phyloP scores from a whole-genome alignment of 441 rosid genomes.

The Populus hybrid region DNA sequence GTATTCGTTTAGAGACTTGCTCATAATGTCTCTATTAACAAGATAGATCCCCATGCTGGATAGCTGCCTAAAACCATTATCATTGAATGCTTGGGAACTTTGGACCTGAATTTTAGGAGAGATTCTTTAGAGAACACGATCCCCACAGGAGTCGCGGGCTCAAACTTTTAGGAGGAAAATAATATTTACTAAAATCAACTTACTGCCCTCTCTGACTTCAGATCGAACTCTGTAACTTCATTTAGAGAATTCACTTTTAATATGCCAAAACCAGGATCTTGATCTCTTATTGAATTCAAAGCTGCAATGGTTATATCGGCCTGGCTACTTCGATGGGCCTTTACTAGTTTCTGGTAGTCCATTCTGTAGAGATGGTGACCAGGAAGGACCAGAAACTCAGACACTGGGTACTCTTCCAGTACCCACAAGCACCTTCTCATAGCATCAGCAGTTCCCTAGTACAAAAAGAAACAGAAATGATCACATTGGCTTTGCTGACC shows the following conservation, averaged over 20 bases:
- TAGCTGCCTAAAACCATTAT: constrained; percentile 11
- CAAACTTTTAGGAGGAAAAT: neutral
- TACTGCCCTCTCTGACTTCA: constrained; percentile 29
- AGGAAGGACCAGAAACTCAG: constrained; percentile 68
- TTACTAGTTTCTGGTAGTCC: constrained; percentile 69
- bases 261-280: constrained; percentile 48
- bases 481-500: too few species aligned
- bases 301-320: constrained; percentile 67
- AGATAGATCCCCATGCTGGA: constrained; percentile 74
- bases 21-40: constrained; percentile 50
- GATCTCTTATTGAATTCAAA: constrained; percentile 34
- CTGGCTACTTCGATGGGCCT: constrained; percentile 46
- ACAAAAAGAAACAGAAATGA: neutral
- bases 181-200: constrained; percentile 17
- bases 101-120: constrained; percentile 37
- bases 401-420: constrained; percentile 67
- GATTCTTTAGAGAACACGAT: constrained; percentile 1
- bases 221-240: constrained; percentile 38
- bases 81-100: constrained; percentile 22
- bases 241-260: constrained; percentile 46
- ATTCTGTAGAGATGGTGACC: constrained; percentile 84
- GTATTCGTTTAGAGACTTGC: constrained; percentile 46
- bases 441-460: constrained; percentile 87
- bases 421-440: constrained; percentile 84
- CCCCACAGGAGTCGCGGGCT: neutral